A percentile compares a stretch with the other conserved stretches of the same genome.
Conservation (phyloP, 164 flowering plant genomes). For the Hamamelis virginiana region DNA sequence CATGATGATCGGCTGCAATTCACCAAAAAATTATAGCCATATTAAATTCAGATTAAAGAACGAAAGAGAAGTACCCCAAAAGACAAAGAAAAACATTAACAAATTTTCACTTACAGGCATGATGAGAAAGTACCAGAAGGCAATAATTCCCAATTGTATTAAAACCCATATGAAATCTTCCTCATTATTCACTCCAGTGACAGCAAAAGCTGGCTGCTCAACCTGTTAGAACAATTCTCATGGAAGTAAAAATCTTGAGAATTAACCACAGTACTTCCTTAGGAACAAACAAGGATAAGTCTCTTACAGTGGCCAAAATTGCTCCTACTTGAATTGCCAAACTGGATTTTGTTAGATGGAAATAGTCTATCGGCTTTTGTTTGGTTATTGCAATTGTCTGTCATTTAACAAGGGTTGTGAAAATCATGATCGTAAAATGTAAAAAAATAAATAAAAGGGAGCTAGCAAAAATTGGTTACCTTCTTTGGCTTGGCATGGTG, state of each 20-base stretch:
- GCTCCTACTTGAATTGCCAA: constrained; percentile 58
- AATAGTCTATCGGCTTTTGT: constrained; percentile 16
- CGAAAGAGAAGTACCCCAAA: background rate
- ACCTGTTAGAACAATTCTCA: constrained; percentile 31
- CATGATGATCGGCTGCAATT: constrained; percentile 76
- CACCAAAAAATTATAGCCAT: background rate
- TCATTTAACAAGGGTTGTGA: constrained; percentile 1
- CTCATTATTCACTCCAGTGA: constrained; percentile 69
- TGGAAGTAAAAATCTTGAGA: background rate
- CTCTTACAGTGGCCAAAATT: constrained; percentile 53
- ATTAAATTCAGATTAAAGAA: background rate
- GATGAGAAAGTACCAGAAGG: constrained; percentile 60
- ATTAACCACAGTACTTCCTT: background rate
- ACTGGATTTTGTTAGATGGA: constrained; percentile 19
- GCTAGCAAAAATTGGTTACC: constrained; percentile 16
- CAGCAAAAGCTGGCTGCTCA: constrained; percentile 69
- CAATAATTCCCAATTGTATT: constrained; percentile 47
- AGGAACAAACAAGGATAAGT: background rate
- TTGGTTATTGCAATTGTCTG: constrained; percentile 18
- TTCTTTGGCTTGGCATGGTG: constrained; percentile 19
- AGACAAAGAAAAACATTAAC: background rate
- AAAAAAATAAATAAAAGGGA: background rate
- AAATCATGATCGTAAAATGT: background rate
- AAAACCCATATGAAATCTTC: constrained; percentile 42
- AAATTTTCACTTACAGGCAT: constrained; percentile 57